Conservation (phyloP, 164 flowering plant species). For the Vitis rotundifolia region DNA sequence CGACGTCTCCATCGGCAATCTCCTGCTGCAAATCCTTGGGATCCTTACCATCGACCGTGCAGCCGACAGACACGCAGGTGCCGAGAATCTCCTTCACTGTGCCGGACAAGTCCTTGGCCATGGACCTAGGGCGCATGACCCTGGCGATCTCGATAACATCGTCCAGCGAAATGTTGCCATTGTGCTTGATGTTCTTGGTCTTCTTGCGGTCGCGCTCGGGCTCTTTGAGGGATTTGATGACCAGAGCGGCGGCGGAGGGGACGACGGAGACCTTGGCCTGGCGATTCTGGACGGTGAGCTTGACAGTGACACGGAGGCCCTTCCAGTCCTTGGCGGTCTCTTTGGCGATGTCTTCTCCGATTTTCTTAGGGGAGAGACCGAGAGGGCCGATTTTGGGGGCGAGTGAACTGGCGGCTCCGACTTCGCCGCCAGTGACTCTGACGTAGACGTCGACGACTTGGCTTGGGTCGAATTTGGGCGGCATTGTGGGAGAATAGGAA, state of each 20-base stretch:
- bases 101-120: conserved; percentile 34
- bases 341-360: conserved; percentile 27
- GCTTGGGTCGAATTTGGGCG: conserved; percentile 32
- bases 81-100: conserved; percentile 35
- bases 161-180: conserved; percentile 22
- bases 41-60: conserved; percentile 34
- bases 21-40: conserved; percentile 39
- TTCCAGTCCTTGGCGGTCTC: conserved; percentile 31
- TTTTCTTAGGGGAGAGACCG: conserved; percentile 27
- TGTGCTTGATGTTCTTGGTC: conserved; percentile 3
- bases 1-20: conserved; percentile 24
- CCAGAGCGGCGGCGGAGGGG: conserved; percentile 23
- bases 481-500: conserved; percentile 12
- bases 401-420: conserved; percentile 34
- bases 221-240: conserved; percentile 25
- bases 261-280: conserved; percentile 26
- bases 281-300: conserved; percentile 24
- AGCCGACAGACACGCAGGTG: conserved; percentile 34
- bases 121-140: conserved; percentile 29
- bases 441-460: conserved; percentile 32
- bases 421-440: conserved; percentile 34
- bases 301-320: conserved; percentile 26
- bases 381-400: conserved; percentile 27
- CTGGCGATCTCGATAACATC: conserved; percentile 26
- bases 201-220: conserved; percentile 29